These are phyloP conservation scores for Scleromitrula shiraiana DNA, from an alignment of 2,329 filamentous ascomycete genomes.

Conservation along the genomic window DNA sequence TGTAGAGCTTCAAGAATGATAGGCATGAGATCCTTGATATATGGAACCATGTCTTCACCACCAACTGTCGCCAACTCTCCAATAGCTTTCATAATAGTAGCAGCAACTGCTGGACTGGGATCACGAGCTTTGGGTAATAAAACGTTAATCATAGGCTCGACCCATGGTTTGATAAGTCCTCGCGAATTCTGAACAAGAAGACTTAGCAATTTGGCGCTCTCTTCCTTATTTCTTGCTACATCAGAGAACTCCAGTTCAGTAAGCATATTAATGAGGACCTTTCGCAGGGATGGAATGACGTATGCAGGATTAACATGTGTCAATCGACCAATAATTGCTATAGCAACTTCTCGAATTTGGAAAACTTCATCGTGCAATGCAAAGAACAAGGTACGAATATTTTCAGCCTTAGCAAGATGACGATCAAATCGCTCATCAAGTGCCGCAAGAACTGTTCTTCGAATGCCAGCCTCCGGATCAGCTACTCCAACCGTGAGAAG, in stretches of 20 bases:
- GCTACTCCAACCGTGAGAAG: constrained; percentile 91
- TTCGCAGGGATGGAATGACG: constrained; percentile 90
- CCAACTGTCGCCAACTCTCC: constrained; percentile 91
- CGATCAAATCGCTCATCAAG: constrained; percentile 91
- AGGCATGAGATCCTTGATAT: constrained; percentile 88
- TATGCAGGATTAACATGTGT: constrained; percentile 92
- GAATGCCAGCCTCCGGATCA: constrained; percentile 82
- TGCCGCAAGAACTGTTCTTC: constrained; percentile 78
- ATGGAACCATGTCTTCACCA: constrained; percentile 85
- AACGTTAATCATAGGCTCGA: constrained; percentile 91
- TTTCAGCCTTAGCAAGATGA: constrained; percentile 94
- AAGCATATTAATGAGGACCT: constrained; percentile 89
- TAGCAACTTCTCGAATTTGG: constrained; percentile 84
- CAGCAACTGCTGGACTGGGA: constrained; percentile 76
- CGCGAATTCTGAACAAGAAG: constrained; percentile 90
- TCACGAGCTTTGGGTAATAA: constrained; percentile 90
- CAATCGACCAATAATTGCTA: constrained; percentile 90
- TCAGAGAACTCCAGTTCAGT: constrained; percentile 96
- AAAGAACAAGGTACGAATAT: constrained; percentile 90
- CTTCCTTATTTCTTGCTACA: constrained; percentile 88
- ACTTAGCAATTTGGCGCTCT: constrained; percentile 88
- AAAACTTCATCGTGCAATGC: constrained; percentile 95
- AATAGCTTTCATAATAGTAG: constrained; percentile 90
- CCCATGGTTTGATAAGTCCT: constrained; percentile 88
- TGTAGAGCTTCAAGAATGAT: constrained; percentile 91